Conservation (phyloP, 1,284 basidiomycete genomes). For the Ustanciosporium gigantosporum region DNA sequence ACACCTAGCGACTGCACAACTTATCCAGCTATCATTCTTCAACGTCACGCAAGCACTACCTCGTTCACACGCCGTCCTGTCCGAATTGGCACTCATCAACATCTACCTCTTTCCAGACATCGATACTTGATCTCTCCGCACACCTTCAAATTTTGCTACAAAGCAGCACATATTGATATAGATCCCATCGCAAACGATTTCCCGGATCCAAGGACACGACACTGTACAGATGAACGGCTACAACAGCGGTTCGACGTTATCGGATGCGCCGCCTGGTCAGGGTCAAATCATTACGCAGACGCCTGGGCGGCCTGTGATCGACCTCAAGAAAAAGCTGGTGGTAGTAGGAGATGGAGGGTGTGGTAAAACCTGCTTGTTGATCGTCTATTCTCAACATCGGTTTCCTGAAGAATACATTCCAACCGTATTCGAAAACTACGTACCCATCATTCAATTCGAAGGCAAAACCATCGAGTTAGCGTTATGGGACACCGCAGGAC, state of each 20-base stretch:
- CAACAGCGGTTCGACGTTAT: slow-evolving; percentile 35
- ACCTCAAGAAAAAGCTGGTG: slow-evolving; percentile 59
- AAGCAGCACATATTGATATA: no score
- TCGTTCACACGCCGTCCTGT: no score
- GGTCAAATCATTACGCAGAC: slow-evolving; percentile 22
- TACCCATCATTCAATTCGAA: slow-evolving; percentile 85
- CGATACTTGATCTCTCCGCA: no score
- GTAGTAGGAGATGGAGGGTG: slow-evolving; percentile 78
- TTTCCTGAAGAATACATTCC: slow-evolving; percentile 97
- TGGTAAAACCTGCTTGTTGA: slow-evolving; percentile 73
- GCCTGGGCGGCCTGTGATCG: slow-evolving; percentile 45
- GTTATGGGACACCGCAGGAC: slow-evolving; percentile 92
- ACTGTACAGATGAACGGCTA: slow-evolving; percentile 44
- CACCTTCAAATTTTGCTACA: no score
- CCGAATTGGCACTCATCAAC: no score
- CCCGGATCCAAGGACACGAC: no score
- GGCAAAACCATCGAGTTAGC: slow-evolving; percentile 89
- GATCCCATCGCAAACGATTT: no score
- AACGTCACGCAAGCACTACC: no score
- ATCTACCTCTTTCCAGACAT: no score
- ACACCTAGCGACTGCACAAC: no score
- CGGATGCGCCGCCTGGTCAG: slow-evolving; percentile 36
- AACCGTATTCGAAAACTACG: slow-evolving; percentile 88
- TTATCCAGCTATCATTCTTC: no score
- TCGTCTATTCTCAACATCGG: slow-evolving; percentile 90